A percentile compares a stretch with the other conserved stretches of the same genome.
These are phyloP conservation scores for Gonium pectorale DNA, from an alignment of 139 green algal genomes.

Conservation along the genomic window DNA sequence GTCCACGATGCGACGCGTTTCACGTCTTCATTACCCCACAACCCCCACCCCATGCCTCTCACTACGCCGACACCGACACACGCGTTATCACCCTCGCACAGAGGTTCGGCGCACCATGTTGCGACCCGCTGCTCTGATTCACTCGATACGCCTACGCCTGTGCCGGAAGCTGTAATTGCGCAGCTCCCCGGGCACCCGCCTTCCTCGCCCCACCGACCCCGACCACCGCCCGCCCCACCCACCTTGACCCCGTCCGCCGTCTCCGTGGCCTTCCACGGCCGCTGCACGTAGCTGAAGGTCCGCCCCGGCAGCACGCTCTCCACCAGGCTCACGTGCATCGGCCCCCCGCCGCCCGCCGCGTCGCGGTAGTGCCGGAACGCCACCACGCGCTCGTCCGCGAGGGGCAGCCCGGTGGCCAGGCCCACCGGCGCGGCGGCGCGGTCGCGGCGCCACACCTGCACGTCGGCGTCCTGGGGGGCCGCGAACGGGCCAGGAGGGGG, in stretches of 20 bases:
- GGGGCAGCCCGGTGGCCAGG: neutral
- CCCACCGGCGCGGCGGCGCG: neutral
- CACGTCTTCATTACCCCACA: no score
- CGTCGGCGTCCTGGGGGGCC: neutral
- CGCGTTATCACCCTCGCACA: no score
- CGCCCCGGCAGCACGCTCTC: neutral
- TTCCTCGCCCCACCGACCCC: neutral
- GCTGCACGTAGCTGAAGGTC: neutral
- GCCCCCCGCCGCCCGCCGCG: no score
- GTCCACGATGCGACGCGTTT: no score
- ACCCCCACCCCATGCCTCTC: no score
- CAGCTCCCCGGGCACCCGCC: neutral
- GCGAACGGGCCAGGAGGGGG: no score
- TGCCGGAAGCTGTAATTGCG: neutral
- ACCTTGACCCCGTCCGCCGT: neutral
- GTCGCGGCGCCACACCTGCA: neutral
- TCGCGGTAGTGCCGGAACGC: neutral
- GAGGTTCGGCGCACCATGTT: neutral
- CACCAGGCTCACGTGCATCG: neutral
- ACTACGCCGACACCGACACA: no score
- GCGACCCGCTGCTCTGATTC: neutral
- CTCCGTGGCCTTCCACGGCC: neutral
- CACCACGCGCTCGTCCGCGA: neutral
- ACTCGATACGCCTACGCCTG: neutral
- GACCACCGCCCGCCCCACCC: neutral